Evolutionary conservation across 352 stramenopile genomes (phyloP).

Genomic region (Globisporangium rhizosaccharum): DNA sequence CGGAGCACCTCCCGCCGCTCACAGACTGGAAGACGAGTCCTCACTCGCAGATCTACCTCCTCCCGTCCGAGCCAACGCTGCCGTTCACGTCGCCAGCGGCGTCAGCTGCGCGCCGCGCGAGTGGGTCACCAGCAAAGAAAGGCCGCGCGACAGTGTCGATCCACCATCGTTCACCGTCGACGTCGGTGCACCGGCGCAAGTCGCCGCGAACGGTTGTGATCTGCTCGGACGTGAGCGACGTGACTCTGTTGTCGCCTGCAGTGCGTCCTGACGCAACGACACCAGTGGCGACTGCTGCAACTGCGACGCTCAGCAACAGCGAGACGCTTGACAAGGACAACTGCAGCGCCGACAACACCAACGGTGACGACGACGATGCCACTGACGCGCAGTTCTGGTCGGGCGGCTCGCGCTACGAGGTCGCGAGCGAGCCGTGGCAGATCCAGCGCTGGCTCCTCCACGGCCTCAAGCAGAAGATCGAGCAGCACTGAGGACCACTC

Average conservation of each 20-base stretch:
- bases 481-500: slow-evolving; percentile 9
- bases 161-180: not conserved
- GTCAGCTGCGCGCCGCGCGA: not conserved
- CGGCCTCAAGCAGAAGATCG: slow-evolving; percentile 29
- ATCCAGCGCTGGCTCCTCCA: slow-evolving; percentile 40
- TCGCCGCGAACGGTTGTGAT: slow-evolving; percentile 1
- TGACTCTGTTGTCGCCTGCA: not conserved
- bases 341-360: not conserved
- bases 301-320: not conserved
- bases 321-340: not conserved
- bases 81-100: not conserved
- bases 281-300: not conserved
- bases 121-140: too few relatives aligned
- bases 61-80: not conserved
- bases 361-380: not conserved
- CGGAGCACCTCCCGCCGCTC: not conserved
- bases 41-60: slow-evolving; percentile 3
- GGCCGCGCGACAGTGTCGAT: not conserved
- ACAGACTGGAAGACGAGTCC: not conserved
- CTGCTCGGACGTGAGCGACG: not conserved
- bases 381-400: slow-evolving; percentile 6
- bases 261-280: not conserved
- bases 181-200: slow-evolving; percentile 10
- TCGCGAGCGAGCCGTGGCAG: slow-evolving; percentile 36
- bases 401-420: slow-evolving; percentile 29